Percentiles rank a stretch among this genome's conserved stretches.
Conservation (phyloP, 2,329 filamentous ascomycete species). For the Torrubiella hemipterigena region DNA sequence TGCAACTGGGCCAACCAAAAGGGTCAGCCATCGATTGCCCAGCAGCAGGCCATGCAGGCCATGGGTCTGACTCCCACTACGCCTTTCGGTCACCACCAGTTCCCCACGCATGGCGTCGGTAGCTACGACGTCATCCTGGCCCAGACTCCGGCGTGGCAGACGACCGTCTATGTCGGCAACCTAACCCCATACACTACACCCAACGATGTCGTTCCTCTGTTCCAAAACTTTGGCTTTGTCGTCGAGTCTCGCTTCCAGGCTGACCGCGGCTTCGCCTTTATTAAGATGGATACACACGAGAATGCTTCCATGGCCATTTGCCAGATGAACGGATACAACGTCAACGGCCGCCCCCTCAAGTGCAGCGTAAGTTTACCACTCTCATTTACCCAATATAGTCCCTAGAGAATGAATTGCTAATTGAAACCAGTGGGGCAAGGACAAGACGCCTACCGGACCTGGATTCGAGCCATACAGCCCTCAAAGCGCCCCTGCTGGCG, state of each 20-base stretch:
- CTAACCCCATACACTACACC: conserved; percentile 95
- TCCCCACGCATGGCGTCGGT: conserved; percentile 90
- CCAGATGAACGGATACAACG: conserved; percentile 94
- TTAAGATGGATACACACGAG: conserved; percentile 98
- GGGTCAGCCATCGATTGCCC: conserved; percentile 96
- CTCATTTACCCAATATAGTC: conserved; percentile 7
- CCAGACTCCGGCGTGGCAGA: conserved; percentile 96
- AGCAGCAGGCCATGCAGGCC: conserved; percentile 91
- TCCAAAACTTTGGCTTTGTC: conserved; percentile 97
- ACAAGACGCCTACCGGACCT: conserved; percentile 70
- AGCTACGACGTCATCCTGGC: conserved; percentile 95
- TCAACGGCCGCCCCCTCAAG: conserved; percentile 92
- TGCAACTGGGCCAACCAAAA: conserved; percentile 99
- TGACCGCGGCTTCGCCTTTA: conserved; percentile 93
- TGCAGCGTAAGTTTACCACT: conserved; percentile 70
- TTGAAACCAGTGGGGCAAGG: conserved; percentile 80
- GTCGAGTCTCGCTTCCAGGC: conserved; percentile 97
- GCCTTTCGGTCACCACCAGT: conserved; percentile 93
- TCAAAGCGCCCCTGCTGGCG: conserved; percentile 60
- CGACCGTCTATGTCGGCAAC: conserved; percentile 95
- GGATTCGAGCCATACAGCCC: conserved; percentile 72
- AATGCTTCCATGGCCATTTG: conserved; percentile 98
- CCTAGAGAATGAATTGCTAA: conserved; percentile 21
- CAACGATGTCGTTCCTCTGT: conserved; percentile 91
- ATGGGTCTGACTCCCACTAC: conserved; percentile 98